Evolutionary conservation across 2,329 filamentous ascomycete species (phyloP).

Genomic region (Bisporella sp.): DNA sequence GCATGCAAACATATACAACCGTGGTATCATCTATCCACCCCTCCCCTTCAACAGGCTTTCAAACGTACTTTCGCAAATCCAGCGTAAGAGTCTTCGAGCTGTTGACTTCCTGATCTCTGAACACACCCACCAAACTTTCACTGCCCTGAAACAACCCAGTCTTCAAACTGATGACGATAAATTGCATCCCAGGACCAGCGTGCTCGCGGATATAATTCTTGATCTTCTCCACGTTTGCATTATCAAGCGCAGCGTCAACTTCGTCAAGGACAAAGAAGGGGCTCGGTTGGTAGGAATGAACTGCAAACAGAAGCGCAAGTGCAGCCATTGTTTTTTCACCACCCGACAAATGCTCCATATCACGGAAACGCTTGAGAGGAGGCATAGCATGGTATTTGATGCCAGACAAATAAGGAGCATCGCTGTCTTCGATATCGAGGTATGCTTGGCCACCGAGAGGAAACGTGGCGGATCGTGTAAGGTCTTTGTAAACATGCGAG

Average conservation of each 20-base stretch:
- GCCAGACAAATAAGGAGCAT: conserved; percentile 89
- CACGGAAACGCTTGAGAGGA: conserved; percentile 92
- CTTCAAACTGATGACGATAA: conserved; percentile 96
- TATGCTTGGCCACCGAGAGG: conserved; percentile 86
- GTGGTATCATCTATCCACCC: neutral
- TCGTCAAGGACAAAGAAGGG: conserved; percentile 98
- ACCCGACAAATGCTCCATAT: conserved; percentile 97
- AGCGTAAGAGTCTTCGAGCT: conserved; percentile 85
- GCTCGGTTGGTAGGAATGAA: conserved; percentile 90
- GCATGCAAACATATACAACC: too few species aligned
- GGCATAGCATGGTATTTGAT: conserved; percentile 99
- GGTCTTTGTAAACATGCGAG: conserved; percentile 85
- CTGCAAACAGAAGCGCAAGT: conserved; percentile 89
- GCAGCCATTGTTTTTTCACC: conserved; percentile 99
- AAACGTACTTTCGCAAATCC: conserved; percentile 65
- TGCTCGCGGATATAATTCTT: conserved; percentile 95
- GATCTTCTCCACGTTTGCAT: conserved; percentile 92
- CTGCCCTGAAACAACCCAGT: conserved; percentile 93
- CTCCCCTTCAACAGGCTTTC: neutral
- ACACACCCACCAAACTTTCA: conserved; percentile 91
- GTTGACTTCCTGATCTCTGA: conserved; percentile 90
- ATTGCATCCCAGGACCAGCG: conserved; percentile 95
- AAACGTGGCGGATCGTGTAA: conserved; percentile 85
- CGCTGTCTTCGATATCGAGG: conserved; percentile 87
- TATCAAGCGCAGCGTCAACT: conserved; percentile 96